phyloP scores from a whole-genome alignment of 345 rosid species.

The Microcos paniculata region DNA sequence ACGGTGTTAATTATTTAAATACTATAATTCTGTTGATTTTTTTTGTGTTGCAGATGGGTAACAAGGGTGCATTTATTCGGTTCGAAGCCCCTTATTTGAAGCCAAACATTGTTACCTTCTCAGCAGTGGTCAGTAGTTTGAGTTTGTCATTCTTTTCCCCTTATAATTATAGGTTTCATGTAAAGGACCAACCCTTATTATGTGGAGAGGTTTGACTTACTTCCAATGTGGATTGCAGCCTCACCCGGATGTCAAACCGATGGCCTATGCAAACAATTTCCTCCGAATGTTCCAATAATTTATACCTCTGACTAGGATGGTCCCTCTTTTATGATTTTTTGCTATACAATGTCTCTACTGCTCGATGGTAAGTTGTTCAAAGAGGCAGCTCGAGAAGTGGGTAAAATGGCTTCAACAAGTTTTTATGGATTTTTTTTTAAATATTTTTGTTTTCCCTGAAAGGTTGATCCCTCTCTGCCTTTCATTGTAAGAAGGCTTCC shows the following conservation, averaged over 20 bases:
- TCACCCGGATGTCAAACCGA: constrained; percentile 95
- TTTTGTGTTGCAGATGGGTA: constrained; percentile 80
- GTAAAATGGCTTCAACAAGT: not conserved
- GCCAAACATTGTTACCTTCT: constrained; percentile 87
- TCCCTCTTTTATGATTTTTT: constrained; percentile 14
- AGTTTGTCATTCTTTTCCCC: not conserved
- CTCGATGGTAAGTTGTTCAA: not conserved
- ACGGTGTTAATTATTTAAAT: not conserved
- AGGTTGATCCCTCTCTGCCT: too few relatives aligned
- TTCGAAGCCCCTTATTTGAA: constrained; percentile 90
- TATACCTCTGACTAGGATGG: not conserved
- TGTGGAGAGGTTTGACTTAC: not conserved
- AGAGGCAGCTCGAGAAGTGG: not conserved
- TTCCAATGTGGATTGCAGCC: constrained; percentile 50
- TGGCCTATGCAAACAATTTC: constrained; percentile 96
- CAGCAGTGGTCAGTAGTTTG: constrained; percentile 86
- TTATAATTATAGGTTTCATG: not conserved
- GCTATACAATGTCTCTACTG: not conserved
- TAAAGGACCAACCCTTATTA: not conserved
- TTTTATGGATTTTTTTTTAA: too few relatives aligned
- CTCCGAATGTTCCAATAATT: constrained; percentile 61
- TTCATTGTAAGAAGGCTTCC: too few relatives aligned
- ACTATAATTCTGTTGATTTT: not conserved
- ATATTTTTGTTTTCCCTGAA: too few relatives aligned
- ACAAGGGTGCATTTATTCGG: constrained; percentile 94